Evolutionary conservation across 441 rosid genomes (phyloP).

Genomic region (Cnidoscolus chayamansa): DNA sequence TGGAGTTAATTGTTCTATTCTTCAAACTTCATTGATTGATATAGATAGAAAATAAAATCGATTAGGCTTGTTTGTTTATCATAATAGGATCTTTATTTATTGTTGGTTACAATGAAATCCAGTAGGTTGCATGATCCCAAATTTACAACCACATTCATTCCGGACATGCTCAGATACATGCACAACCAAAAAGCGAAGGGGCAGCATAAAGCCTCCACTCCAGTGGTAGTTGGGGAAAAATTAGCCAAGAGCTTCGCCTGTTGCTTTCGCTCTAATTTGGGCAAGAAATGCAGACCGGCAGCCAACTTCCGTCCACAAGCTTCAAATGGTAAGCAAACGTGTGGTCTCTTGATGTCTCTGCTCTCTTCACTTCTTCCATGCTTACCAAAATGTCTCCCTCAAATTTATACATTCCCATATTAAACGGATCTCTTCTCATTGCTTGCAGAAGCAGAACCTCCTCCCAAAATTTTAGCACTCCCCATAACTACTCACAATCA

Average conservation of each 20-base stretch:
- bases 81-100: too few relatives aligned
- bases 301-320: constrained; percentile 29
- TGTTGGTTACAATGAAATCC: too few relatives aligned
- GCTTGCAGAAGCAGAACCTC: constrained; percentile 14
- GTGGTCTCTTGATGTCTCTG: constrained; percentile 43
- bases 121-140: background rate
- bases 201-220: background rate
- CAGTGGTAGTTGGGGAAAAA: background rate
- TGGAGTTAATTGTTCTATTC: too few relatives aligned
- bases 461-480: background rate
- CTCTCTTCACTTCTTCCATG: background rate
- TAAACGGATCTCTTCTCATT: constrained; percentile 29
- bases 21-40: too few relatives aligned
- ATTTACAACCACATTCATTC: too few relatives aligned
- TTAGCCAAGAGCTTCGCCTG: too few relatives aligned
- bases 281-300: constrained; percentile 10
- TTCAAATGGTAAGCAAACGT: constrained; percentile 23
- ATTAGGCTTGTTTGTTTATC: too few relatives aligned
- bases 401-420: constrained; percentile 27
- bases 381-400: constrained; percentile 25
- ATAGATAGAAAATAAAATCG: too few relatives aligned
- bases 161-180: too few relatives aligned
- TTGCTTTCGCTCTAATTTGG: background rate
- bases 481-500: constrained; percentile 13
- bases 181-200: too few relatives aligned